phyloP scores from a whole-genome alignment of 371 early-diverging fungal genomes.

The Coemansia sp. region DNA sequence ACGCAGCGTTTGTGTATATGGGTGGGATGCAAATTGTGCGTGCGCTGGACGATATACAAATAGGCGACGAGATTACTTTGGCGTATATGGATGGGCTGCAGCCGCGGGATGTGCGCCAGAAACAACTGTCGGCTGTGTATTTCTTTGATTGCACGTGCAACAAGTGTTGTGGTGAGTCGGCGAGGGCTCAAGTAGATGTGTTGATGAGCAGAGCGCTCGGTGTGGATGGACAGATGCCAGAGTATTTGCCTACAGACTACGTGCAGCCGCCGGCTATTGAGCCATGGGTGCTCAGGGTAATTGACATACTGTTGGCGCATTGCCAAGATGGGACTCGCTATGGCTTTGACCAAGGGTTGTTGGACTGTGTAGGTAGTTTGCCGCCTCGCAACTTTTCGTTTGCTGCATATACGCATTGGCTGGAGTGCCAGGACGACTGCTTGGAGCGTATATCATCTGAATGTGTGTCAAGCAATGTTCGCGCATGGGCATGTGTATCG shows the following conservation, averaged over 20 bases:
- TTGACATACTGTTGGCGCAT: neutral
- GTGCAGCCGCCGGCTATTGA: constrained; percentile 12
- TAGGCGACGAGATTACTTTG: constrained; percentile 72
- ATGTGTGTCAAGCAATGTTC: neutral
- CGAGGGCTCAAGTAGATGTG: constrained; percentile 23
- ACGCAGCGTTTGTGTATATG: constrained; percentile 65
- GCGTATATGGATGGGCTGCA: constrained; percentile 74
- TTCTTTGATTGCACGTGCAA: constrained; percentile 73
- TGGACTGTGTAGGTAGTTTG: neutral
- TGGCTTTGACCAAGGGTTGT: neutral
- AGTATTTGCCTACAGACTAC: constrained; percentile 24
- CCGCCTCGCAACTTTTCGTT: constrained; percentile 29
- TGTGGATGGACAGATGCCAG: constrained; percentile 5
- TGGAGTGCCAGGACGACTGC: constrained; percentile 48
- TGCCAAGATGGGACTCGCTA: neutral
- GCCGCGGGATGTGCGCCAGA: constrained; percentile 59
- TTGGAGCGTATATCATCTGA: constrained; percentile 11
- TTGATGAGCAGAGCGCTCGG: constrained; percentile 16
- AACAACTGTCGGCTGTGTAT: constrained; percentile 63
- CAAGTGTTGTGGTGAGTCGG: constrained; percentile 56
- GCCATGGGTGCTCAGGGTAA: constrained; percentile 15
- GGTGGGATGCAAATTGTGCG: constrained; percentile 58
- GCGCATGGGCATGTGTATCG: constrained; percentile 31
- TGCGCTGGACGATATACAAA: constrained; percentile 62
- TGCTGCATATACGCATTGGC: constrained; percentile 43